phyloP scores from a whole-genome alignment of 352 stramenopile genomes.

The Poterioochromonas sp. region DNA sequence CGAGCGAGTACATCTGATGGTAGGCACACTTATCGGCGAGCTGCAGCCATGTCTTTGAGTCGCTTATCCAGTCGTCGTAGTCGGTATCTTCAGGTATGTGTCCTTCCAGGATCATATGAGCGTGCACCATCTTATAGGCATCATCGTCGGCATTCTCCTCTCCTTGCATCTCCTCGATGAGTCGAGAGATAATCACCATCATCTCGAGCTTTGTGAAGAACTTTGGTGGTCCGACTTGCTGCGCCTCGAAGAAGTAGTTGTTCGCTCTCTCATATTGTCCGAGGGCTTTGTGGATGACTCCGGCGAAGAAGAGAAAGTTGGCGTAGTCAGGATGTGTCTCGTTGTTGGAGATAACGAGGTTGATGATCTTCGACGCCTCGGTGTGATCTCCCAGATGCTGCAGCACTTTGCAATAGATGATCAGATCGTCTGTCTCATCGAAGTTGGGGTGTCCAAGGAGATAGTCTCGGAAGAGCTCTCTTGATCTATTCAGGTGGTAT shows the following conservation, averaged over 20 bases:
- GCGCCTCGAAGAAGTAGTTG: slow-evolving; percentile 16
- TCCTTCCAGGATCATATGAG: not conserved
- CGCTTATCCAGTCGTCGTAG: slow-evolving; percentile 8
- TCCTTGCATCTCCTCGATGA: not conserved
- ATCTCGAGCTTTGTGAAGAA: slow-evolving; percentile 7
- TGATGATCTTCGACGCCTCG: not conserved
- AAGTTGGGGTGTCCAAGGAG: not conserved
- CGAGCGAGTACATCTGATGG: slow-evolving; percentile 4
- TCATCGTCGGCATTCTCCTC: not conserved
- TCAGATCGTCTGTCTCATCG: not conserved
- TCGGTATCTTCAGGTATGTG: not conserved
- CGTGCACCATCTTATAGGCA: slow-evolving; percentile 9
- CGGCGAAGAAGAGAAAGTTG: slow-evolving; percentile 7
- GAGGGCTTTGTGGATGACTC: not conserved
- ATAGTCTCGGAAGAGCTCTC: not conserved
- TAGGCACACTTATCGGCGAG: slow-evolving; percentile 20
- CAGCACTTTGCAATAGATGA: not conserved
- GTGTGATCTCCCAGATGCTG: not conserved
- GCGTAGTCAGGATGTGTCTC: not conserved
- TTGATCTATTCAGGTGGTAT: not conserved
- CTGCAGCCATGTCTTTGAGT: not conserved
- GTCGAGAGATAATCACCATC: slow-evolving; percentile 7
- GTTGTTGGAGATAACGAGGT: not conserved
- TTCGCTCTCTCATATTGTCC: not conserved
- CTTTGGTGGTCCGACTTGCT: not conserved